Evolutionary conservation across 257 asterid species (phyloP).

Genomic region (Solanum dulcamara): DNA sequence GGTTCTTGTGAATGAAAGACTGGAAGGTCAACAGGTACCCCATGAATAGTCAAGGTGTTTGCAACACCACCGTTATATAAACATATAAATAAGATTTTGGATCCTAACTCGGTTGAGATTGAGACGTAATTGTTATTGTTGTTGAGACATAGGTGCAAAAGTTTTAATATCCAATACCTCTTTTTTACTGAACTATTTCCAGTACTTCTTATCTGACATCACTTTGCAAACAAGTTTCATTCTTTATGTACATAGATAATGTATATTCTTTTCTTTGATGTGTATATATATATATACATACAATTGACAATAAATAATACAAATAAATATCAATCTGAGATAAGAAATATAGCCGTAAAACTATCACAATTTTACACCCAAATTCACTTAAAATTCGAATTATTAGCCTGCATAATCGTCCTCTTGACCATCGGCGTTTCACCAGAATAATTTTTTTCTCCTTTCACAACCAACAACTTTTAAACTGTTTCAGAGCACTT

Average conservation of each 20-base stretch:
- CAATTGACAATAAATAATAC: not conserved
- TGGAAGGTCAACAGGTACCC: not conserved
- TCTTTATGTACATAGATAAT: too few species aligned
- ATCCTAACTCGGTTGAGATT: not conserved
- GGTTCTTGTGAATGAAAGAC: not conserved
- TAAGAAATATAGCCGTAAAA: not conserved
- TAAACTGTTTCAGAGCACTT: conserved; percentile 36
- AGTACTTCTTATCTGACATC: too few species aligned
- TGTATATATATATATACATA: too few species aligned
- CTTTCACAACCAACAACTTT: conserved; percentile 46
- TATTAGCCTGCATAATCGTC: not conserved
- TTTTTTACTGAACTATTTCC: too few species aligned
- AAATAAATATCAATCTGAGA: not conserved
- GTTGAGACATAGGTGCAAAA: not conserved
- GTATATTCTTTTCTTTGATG: too few species aligned
- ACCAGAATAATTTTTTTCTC: not conserved
- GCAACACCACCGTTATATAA: not conserved
- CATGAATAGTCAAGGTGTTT: not conserved
- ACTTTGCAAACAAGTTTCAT: too few species aligned
- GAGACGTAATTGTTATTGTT: not conserved
- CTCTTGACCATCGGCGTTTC: too few species aligned
- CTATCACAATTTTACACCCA: not conserved
- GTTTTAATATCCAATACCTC: too few species aligned
- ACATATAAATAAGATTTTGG: not conserved
- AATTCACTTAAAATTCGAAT: not conserved